Base-by-base conservation (phyloP, 202 grass and related monocot genomes). In the Elaeis oleifera region DNA sequence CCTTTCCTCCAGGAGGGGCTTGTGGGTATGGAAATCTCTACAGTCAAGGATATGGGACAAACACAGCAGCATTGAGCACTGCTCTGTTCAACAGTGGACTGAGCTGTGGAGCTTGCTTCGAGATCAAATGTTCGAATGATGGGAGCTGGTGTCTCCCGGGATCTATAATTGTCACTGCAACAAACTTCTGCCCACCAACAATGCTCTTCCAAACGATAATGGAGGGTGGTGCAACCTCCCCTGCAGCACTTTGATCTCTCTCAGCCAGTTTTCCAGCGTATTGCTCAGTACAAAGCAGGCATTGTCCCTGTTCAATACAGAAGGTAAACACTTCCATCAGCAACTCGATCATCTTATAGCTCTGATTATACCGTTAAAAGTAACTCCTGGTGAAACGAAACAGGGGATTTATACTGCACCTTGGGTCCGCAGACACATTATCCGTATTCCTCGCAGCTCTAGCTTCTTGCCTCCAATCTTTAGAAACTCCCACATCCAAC, bases 191-290 rank as follows among this genome's bases (percentile, higher is more conserved):
- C 69, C 91, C 91, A 19, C 67, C 91, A 21, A 96, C 80, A 78
- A 90, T 8, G 90, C 74, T 2, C 75, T 84, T 14, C 13, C 78
- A 5, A 75, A 61, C 50, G 13, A 90, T 59, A 5, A 73, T 9
- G 91, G 91, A 17, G 91, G 91, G 1, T 90, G 84, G 87, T 96
- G 91, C 87, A 90, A 96, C 57, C 84, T 6, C 91, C 87, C 16
- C 84, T 69, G 53, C 4, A 72, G 7, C 91, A 96, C 73, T 96
- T 96, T 50, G 91, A 96, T 73, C 64, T 96, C 17, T 74, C 91
- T 4, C 54, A 80, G 65, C 83, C 86, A 0, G 63, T 58, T 25
- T 96, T 90, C 82, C 31, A 74, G 26, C 54, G 36, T 51, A 90
- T 95, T 58, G 90, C 86, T 6, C 70, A 58, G 31, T 56, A 63